Percentiles rank a stretch among this genome's conserved stretches.
These are phyloP conservation scores for Fusarium zealandicum DNA, from an alignment of 2,329 filamentous ascomycete genomes.

Conservation along the genomic window DNA sequence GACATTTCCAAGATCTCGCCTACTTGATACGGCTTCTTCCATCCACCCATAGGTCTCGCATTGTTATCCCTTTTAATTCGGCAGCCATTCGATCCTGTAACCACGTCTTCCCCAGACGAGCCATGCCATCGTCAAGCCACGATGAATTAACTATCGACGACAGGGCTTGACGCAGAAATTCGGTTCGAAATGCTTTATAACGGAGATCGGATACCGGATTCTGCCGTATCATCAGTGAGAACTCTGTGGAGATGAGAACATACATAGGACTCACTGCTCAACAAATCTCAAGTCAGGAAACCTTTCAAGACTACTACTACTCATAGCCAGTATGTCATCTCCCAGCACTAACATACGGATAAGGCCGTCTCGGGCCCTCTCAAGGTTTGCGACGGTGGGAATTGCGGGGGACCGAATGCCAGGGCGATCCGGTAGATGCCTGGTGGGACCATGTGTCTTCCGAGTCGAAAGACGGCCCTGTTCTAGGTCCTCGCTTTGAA, in stretches of 20 bases:
- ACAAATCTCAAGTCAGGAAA: too few species aligned
- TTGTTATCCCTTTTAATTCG: background rate
- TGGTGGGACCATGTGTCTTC: slow-evolving; percentile 14
- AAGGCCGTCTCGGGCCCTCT: background rate
- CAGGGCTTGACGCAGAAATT: too few species aligned
- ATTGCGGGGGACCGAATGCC: slow-evolving; percentile 12
- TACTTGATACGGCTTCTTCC: background rate
- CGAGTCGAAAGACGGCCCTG: background rate
- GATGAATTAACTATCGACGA: too few species aligned
- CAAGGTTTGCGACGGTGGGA: slow-evolving; percentile 6
- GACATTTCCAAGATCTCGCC: too few species aligned
- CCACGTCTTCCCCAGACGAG: too few species aligned
- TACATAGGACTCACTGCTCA: background rate
- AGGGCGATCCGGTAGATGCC: slow-evolving; percentile 17
- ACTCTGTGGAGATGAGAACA: background rate
- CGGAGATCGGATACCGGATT: too few species aligned
- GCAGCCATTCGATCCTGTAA: too few species aligned
- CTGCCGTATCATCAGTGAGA: background rate
- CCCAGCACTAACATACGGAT: too few species aligned
- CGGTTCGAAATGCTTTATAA: too few species aligned
- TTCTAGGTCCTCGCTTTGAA: background rate
- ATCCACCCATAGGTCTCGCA: background rate
- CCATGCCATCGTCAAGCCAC: too few species aligned
- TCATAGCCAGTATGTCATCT: too few species aligned
- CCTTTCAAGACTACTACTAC: too few species aligned